These are phyloP conservation scores for Bimuria novae-zelandiae DNA, from an alignment of 2,329 filamentous ascomycete species.

Conservation along the genomic window DNA sequence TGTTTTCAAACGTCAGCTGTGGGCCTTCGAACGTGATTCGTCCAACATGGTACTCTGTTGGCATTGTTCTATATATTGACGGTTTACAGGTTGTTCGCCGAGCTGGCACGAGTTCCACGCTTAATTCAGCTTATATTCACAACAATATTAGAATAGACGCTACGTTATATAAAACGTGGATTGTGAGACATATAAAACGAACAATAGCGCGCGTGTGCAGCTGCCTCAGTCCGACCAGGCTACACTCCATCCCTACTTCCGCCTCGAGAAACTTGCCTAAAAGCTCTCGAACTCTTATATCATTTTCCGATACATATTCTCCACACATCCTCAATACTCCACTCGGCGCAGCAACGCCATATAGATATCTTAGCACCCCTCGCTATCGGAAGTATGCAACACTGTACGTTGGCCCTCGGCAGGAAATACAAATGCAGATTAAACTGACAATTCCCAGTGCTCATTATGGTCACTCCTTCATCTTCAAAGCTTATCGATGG, in stretches of 20 bases:
- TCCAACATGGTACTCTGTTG: constrained; percentile 10
- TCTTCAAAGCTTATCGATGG: constrained; percentile 22
- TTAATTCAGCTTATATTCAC: background rate
- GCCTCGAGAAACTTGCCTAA: background rate
- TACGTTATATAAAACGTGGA: too few species aligned
- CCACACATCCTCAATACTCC: too few species aligned
- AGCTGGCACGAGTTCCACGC: background rate
- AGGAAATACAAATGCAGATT: too few species aligned
- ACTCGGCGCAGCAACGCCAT: too few species aligned
- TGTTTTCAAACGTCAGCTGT: background rate
- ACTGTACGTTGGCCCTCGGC: too few species aligned
- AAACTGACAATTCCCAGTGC: constrained; percentile 14
- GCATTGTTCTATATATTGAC: constrained; percentile 3
- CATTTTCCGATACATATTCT: too few species aligned
- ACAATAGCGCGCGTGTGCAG: background rate
- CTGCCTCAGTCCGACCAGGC: background rate
- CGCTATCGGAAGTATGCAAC: too few species aligned
- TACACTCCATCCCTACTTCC: background rate
- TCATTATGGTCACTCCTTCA: constrained; percentile 17
- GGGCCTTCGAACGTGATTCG: constrained; percentile 4
- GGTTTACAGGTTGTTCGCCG: background rate
- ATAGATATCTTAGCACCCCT: too few species aligned
- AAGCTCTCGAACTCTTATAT: too few species aligned
- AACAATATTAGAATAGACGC: too few species aligned
- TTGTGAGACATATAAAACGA: too few species aligned